phyloP scores from a whole-genome alignment of 2,329 filamentous ascomycete genomes.

The Stachybotrys echinatus region DNA sequence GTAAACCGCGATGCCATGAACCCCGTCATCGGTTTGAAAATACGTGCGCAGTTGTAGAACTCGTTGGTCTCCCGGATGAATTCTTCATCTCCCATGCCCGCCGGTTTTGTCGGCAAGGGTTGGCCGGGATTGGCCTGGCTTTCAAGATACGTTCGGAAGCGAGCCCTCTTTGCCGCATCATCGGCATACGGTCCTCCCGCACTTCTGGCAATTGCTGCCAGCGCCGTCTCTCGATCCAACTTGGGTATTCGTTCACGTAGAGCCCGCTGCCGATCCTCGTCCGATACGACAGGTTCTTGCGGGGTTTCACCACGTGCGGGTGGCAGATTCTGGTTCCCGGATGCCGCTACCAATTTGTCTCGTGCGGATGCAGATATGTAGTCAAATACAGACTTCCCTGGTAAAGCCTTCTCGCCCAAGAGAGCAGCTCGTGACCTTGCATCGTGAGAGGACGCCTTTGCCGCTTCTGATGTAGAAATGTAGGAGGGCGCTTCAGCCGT shows the following conservation, averaged over 20 bases:
- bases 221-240: conserved; percentile 61
- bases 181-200: conserved; percentile 73
- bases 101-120: conserved; percentile 45
- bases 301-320: conserved; percentile 71
- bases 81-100: conserved; percentile 54
- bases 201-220: conserved; percentile 63
- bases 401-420: conserved; percentile 70
- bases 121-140: conserved; percentile 48
- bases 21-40: conserved; percentile 89
- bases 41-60: conserved; percentile 58
- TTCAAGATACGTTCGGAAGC: conserved; percentile 80
- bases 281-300: conserved; percentile 54
- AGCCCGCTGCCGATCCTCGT: conserved; percentile 56
- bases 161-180: conserved; percentile 69
- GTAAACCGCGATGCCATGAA: conserved; percentile 94
- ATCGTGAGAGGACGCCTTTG: conserved; percentile 70
- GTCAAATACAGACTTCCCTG: conserved; percentile 93
- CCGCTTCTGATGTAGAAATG: conserved; percentile 68
- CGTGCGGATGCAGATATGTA: conserved; percentile 76
- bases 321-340: conserved; percentile 73
- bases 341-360: conserved; percentile 68
- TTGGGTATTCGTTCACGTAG: conserved; percentile 55
- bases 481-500: conserved; percentile 28
- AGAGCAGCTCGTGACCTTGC: conserved; percentile 71
- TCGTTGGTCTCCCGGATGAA: conserved; percentile 76